These are phyloP conservation scores for Xerophyta viscosa DNA, from an alignment of 106 monocot genomes.

Conservation along the genomic window DNA sequence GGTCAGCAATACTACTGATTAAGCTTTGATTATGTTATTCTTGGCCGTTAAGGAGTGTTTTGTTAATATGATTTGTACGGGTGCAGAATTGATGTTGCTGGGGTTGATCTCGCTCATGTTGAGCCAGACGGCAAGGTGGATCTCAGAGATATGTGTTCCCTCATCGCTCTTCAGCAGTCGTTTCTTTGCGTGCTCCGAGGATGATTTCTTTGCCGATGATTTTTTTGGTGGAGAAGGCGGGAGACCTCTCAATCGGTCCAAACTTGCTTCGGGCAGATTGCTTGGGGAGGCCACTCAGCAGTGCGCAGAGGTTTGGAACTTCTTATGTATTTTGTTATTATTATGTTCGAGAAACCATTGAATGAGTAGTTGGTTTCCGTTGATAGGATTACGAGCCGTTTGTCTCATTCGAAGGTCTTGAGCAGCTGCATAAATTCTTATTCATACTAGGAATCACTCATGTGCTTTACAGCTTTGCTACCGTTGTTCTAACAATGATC, in stretches of 20 bases:
- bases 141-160: constrained; percentile 77
- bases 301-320: constrained; percentile 39
- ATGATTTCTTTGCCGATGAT: constrained; percentile 25
- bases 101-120: constrained; percentile 80
- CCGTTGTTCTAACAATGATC: constrained; percentile 61
- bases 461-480: constrained; percentile 66
- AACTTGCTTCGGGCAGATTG: constrained; percentile 1
- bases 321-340: too few species aligned
- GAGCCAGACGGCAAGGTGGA: constrained; percentile 75
- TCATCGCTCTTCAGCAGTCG: constrained; percentile 66
- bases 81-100: constrained; percentile 64
- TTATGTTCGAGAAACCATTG: too few species aligned
- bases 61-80: constrained; percentile 11
- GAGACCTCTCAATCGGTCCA: constrained; percentile 19
- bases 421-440: constrained; percentile 77
- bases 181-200: constrained; percentile 62
- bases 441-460: constrained; percentile 85
- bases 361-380: too few species aligned
- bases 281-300: constrained; percentile 10
- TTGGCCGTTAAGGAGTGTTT: constrained; percentile 9
- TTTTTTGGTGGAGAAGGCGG: not conserved
- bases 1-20: too few species aligned
- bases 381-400: constrained; percentile 68
- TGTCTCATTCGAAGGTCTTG: constrained; percentile 79
- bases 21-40: too few species aligned